Percentiles rank a stretch among this genome's conserved stretches.
phyloP scores from a whole-genome alignment of 495 filamentous ascomycete species.

The Penicillium robsamsonii region DNA sequence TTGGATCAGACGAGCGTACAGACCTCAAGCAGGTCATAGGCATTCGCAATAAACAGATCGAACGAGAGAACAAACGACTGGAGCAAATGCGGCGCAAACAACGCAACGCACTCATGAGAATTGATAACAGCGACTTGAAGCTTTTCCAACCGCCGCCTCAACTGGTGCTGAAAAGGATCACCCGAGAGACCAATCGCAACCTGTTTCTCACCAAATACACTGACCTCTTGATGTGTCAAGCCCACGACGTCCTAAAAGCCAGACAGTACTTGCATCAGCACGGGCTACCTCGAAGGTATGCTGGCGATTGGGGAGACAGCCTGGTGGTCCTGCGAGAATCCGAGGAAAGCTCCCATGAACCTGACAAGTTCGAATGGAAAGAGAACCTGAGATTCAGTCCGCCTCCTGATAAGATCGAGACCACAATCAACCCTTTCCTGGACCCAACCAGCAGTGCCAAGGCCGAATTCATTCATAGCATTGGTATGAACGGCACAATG shows the following conservation, averaged over 20 bases:
- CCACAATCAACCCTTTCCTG: neutral
- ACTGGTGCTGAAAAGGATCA: slow-evolving; percentile 23
- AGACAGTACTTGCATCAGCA: slow-evolving; percentile 29
- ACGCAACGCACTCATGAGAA: slow-evolving; percentile 23
- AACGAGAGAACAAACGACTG: slow-evolving; percentile 29
- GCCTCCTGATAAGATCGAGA: neutral
- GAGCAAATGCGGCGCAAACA: slow-evolving; percentile 34
- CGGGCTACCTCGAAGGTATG: slow-evolving; percentile 25
- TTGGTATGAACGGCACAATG: slow-evolving; percentile 3
- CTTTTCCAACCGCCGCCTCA: slow-evolving; percentile 18
- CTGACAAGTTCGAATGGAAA: slow-evolving; percentile 24
- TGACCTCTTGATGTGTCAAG: slow-evolving; percentile 29
- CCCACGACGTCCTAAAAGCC: slow-evolving; percentile 27
- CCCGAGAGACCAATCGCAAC: slow-evolving; percentile 13
- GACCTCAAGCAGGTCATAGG: slow-evolving; percentile 16
- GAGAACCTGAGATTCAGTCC: neutral
- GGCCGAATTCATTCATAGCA: neutral
- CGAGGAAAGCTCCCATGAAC: neutral
- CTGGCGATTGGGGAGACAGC: slow-evolving; percentile 35
- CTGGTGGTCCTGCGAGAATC: slow-evolving; percentile 16
- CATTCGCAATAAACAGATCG: slow-evolving; percentile 25
- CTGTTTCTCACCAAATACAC: slow-evolving; percentile 9
- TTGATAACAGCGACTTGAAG: slow-evolving; percentile 31
- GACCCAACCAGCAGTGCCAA: neutral
- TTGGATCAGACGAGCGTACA: slow-evolving; percentile 23